Percentiles rank a stretch among this genome's conserved stretches.
Evolutionary conservation across 75 land plant species (phyloP).

Genomic region (Cryptomeria japonica): DNA sequence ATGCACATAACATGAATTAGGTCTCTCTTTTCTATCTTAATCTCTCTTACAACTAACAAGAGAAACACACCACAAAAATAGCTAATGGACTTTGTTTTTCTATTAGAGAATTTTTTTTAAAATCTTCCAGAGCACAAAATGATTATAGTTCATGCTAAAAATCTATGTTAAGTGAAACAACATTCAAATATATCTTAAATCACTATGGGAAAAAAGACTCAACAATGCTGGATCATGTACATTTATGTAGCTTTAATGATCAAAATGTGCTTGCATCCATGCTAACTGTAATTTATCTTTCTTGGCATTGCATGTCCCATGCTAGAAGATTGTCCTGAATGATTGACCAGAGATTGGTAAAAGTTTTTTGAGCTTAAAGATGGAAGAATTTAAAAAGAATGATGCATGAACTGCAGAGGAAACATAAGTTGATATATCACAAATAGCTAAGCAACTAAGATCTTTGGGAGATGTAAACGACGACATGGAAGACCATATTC

Average conservation of each 20-base stretch:
- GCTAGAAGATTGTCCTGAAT: neutral
- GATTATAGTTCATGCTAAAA: neutral
- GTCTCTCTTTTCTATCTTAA: neutral
- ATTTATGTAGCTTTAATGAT: neutral
- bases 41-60: neutral
- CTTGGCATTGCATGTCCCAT: neutral
- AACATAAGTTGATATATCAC: neutral
- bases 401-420: neutral
- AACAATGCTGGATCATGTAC: neutral
- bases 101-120: neutral
- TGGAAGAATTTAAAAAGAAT: neutral
- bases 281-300: neutral
- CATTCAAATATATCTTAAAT: neutral
- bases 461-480: neutral
- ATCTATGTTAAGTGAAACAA: neutral
- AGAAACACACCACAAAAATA: neutral
- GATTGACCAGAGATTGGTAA: neutral
- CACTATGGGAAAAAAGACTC: neutral
- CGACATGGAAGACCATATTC: neutral
- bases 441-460: neutral
- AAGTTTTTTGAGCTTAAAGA: neutral
- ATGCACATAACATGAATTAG: conserved; percentile 3
- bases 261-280: neutral
- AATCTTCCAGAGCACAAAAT: neutral
- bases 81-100: neutral